A percentile compares a stretch with the other conserved stretches of the same genome.
phyloP scores from a whole-genome alignment of 2,329 filamentous ascomycete genomes.

The Xylariales sp. region DNA sequence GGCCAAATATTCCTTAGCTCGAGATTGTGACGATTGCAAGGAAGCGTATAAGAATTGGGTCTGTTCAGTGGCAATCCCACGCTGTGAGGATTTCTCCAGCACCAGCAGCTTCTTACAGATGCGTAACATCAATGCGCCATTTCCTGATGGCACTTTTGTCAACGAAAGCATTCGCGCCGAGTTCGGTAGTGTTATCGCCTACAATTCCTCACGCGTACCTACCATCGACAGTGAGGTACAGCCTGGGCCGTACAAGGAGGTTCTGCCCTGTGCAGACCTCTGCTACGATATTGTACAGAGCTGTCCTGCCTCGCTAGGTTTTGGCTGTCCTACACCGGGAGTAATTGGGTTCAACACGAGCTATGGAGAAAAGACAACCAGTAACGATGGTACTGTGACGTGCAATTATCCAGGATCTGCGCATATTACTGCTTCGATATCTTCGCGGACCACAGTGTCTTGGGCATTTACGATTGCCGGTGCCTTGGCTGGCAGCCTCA shows the following conservation, averaged over 20 bases:
- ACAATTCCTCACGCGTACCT: slow-evolving; percentile 61
- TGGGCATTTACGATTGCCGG: slow-evolving; percentile 17
- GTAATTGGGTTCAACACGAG: slow-evolving; percentile 38
- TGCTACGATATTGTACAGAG: slow-evolving; percentile 83
- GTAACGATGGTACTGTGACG: slow-evolving; percentile 23
- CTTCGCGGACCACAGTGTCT: slow-evolving; percentile 12
- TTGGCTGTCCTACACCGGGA: slow-evolving; percentile 62
- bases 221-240: slow-evolving; percentile 67
- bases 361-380: slow-evolving; percentile 31
- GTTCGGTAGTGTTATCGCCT: slow-evolving; percentile 28
- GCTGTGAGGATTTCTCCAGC: slow-evolving; percentile 77
- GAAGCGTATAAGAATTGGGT: slow-evolving; percentile 90
- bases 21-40: slow-evolving; percentile 71
- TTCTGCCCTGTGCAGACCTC: slow-evolving; percentile 81
- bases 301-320: slow-evolving; percentile 73
- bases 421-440: slow-evolving; percentile 40
- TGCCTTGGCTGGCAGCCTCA: neutral
- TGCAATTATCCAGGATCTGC: slow-evolving; percentile 62
- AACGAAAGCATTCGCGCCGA: slow-evolving; percentile 24
- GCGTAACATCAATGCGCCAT: slow-evolving; percentile 68
- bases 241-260: slow-evolving; percentile 90
- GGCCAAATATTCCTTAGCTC: slow-evolving; percentile 76
- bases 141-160: slow-evolving; percentile 63
- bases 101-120: slow-evolving; percentile 50
- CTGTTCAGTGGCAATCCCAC: slow-evolving; percentile 86